Evolutionary conservation across 768 basidiomycete genomes (phyloP).

Genomic region (Coprinellus micaceus): DNA sequence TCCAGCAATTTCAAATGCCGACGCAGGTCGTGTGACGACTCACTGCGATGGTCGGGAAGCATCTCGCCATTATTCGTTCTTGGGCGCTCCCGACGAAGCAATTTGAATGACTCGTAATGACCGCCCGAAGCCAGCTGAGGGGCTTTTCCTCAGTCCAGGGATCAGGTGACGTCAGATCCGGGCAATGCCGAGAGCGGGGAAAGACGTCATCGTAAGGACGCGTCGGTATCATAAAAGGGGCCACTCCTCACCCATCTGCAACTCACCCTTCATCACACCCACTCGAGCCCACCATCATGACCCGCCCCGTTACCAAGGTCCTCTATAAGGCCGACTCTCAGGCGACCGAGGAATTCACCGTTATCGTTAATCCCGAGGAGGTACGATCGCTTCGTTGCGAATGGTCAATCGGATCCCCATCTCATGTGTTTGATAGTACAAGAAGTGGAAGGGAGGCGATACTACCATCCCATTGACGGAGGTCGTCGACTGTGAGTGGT

Average conservation of each 20-base stretch:
- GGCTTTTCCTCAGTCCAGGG: neutral
- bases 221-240: neutral
- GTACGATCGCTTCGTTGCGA: slow-evolving; percentile 37
- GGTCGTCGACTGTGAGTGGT: slow-evolving; percentile 73
- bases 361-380: slow-evolving; percentile 64
- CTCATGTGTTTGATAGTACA: slow-evolving; percentile 46
- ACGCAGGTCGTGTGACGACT: neutral
- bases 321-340: slow-evolving; percentile 76
- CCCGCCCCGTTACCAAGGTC: slow-evolving; percentile 58
- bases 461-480: slow-evolving; percentile 69
- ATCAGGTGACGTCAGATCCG: slow-evolving; percentile 25
- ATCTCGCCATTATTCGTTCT: neutral
- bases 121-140: neutral
- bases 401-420: too few species aligned
- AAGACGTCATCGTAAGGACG: slow-evolving; percentile 24
- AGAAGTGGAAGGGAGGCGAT: slow-evolving; percentile 75
- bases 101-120: neutral
- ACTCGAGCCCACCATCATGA: slow-evolving; percentile 29
- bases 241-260: neutral
- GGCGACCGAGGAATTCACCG: slow-evolving; percentile 67
- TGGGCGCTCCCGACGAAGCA: neutral
- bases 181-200: slow-evolving; percentile 3
- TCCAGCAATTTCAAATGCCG: too few species aligned
- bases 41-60: slow-evolving; percentile 1
- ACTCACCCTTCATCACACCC: slow-evolving; percentile 11